Evolutionary conservation across 208 protist species (phyloP).

Genomic region (Entamoeba histolytica): DNA sequence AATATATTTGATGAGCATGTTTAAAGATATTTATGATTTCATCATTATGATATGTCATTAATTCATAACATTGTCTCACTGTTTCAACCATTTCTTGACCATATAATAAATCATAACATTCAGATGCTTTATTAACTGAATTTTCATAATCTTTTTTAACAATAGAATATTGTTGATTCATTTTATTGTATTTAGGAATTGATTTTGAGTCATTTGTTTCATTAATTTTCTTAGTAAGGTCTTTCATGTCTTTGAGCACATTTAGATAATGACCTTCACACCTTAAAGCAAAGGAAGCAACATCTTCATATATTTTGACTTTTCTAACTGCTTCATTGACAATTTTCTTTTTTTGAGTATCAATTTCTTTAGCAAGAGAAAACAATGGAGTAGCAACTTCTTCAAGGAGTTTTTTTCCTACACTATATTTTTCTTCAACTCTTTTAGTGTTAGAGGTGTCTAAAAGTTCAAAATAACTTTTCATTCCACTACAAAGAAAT

Average conservation of each 20-base stretch:
- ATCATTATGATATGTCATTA: background rate
- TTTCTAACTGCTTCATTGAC: background rate
- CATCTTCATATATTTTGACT: background rate
- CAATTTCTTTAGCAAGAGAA: background rate
- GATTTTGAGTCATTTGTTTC: background rate
- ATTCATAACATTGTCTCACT: background rate
- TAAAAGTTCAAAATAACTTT: background rate
- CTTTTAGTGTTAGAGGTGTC: background rate
- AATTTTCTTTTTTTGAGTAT: background rate
- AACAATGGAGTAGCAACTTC: background rate
- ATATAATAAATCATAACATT: background rate
- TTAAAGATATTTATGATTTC: background rate
- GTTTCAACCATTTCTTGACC: background rate
- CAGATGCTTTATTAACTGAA: background rate
- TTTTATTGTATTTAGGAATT: background rate
- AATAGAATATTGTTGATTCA: background rate
- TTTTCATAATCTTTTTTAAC: background rate
- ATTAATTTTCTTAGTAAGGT: background rate
- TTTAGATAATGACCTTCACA: background rate
- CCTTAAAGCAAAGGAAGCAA: background rate
- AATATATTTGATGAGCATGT: background rate
- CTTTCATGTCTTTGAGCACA: background rate
- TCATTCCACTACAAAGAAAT: background rate
- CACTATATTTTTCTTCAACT: background rate
- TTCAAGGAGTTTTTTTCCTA: background rate